Evolutionary conservation across 257 asterid genomes (phyloP), one percentile per base, ranked within the genome.

Genomic region (Nicotiana paniculata): DNA sequence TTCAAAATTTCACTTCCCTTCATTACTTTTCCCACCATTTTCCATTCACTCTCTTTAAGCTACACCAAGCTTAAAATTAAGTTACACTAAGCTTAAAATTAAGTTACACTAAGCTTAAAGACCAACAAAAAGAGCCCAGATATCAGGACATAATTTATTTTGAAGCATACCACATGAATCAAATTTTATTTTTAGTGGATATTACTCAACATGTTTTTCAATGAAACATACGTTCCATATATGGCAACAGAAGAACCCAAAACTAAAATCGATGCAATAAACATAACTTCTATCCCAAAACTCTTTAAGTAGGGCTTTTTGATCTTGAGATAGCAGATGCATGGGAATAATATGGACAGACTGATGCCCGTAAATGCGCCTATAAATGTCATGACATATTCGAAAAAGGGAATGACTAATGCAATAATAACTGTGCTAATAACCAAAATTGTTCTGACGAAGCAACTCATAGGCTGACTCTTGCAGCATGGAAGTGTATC

Each of bases 281-380:
- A 35, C 9, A 85, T 5, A 8, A 88, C 69, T 81, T 87, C 88
- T 4, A 46, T 2, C 37, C 88, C 91, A 54, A 86, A 53, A 51
- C 13, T 53, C 4, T 24, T 74, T 39, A 51, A 21, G 4, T 85
- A 77, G 32, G 77, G 77, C 68, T 83, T 83, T 76, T 82, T 83
- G 82, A 91, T 89, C 89, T 85, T 92, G 18, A 91, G 68, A 67
- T 90, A 91, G 59, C 90, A 92, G 0, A 89, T 4, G 77, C 93
- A 6, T 93, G 92, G 83, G 53, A 91, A 85, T 77, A 92, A 77
- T 12, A 92, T 82, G 0, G 92, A 82, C 1, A 79, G 84, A 2
- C 85, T 82, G 4, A 85, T 82, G 4, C 89, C 62, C 16, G 86
- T 51, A 79, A 85, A 85, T 1, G 93, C 90, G 3, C 95, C 95